Conservation (phyloP, 768 basidiomycete genomes). For the Xerocomellus chrysenteron region DNA sequence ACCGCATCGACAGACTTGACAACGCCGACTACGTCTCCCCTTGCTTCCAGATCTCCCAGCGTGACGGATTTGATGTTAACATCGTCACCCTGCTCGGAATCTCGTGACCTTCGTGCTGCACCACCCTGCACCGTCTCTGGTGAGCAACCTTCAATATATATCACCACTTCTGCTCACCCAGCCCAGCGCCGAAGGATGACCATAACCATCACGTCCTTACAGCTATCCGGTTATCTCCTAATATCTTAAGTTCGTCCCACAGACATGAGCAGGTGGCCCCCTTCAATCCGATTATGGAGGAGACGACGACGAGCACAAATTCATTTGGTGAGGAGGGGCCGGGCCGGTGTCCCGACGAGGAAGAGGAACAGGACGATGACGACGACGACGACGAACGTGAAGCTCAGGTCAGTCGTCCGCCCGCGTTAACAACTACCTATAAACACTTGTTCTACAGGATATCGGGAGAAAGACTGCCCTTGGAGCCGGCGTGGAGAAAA, state of each 20-base stretch:
- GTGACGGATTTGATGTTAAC: slow-evolving; percentile 13
- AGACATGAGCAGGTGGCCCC: slow-evolving; percentile 7
- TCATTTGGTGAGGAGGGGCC: slow-evolving; percentile 11
- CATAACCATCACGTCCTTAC: slow-evolving; percentile 22
- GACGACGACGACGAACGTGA: slow-evolving; percentile 20
- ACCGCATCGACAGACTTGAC: slow-evolving; percentile 16
- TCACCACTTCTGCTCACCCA: not conserved
- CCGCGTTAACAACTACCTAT: not conserved
- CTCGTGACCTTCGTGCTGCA: not conserved
- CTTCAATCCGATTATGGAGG: slow-evolving; percentile 10
- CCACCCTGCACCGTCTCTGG: not conserved
- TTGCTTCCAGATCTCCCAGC: slow-evolving; percentile 23
- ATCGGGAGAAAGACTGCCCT: slow-evolving; percentile 30
- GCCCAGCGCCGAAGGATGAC: slow-evolving; percentile 12
- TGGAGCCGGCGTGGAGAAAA: slow-evolving; percentile 37
- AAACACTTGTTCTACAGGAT: slow-evolving; percentile 22
- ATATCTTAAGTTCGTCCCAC: slow-evolving; percentile 2
- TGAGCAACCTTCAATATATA: not conserved
- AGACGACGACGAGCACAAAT: slow-evolving; percentile 3
- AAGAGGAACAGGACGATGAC: slow-evolving; percentile 10
- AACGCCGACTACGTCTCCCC: slow-evolving; percentile 20
- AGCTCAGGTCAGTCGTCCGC: slow-evolving; percentile 16
- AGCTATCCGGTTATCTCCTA: slow-evolving; percentile 27
- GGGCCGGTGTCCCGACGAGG: slow-evolving; percentile 9
- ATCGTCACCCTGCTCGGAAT: slow-evolving; percentile 3